Base-by-base conservation (phyloP, 192 early-diverging fungal genomes). In the Coemansia sp. region DNA sequence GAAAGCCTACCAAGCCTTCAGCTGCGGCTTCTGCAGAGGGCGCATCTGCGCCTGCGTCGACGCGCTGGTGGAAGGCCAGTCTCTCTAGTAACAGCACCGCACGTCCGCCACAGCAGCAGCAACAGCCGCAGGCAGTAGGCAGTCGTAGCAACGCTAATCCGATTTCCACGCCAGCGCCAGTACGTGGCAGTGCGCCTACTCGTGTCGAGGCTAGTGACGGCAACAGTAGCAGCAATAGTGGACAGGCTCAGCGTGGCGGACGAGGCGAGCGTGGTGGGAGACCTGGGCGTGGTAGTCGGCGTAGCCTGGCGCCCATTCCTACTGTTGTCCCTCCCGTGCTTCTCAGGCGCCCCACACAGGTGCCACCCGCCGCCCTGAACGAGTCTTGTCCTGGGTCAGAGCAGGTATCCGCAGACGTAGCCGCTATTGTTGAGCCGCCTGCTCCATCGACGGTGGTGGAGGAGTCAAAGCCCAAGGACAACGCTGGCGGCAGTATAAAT, bases 1-100 rank as follows among this genome's bases (percentile, higher is more conserved):
- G 65, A 44, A 72, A 66, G 43, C 63, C 31, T 31, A 39, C 27
- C 20, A 74, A 69, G 29, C 16, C 29, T 13, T 27, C 61, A 39
- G 53, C 66, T 24, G 62, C 36, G 34, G 38, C 40, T 31, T 11
- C 77, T 1, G 68, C 34, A 13, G 58, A 49, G 1, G 38, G 18
- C 5, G 46, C 55, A 20, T 38, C 71, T 9, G 68, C 69, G 33
- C 64, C 61, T 16, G 61, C 75, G 44, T 47, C 70, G 24, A 52
- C 79, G 13, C 74, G 68, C 18, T 81, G 79, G 79, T 81, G 79
- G 79, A 81, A 81, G 53, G 79, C 74, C 1, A 81, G 71, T 6
- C 52, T 81, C 5, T 73, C 79, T 31, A 64, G 57, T 1, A 65
- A 50, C 36, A 38, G 57, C 33, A 64, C 41, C 40, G 3, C 47